A percentile compares a stretch with the other conserved stretches of the same genome.
phyloP scores from a whole-genome alignment of 2,329 filamentous ascomycete genomes.

The Fusarium sp. region DNA sequence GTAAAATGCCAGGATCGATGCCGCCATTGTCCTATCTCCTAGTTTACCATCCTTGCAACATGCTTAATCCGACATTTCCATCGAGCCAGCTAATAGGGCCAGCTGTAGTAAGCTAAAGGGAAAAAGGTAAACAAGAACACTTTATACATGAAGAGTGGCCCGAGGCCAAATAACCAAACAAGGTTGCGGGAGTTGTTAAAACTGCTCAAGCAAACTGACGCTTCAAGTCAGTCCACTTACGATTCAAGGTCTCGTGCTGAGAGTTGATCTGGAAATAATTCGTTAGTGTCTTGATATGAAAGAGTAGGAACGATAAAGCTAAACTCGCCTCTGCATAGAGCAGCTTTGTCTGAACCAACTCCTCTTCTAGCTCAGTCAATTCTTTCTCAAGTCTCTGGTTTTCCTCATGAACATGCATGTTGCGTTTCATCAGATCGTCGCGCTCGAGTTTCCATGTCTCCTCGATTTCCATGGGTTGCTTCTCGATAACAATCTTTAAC shows the following conservation, averaged over 20 bases:
- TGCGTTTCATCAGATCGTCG: conserved; percentile 90
- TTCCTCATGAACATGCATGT: conserved; percentile 93
- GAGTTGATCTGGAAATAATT: conserved; percentile 69
- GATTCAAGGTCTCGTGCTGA: conserved; percentile 76
- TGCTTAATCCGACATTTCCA: conserved; percentile 28
- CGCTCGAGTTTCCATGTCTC: conserved; percentile 83
- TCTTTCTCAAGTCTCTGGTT: conserved; percentile 90
- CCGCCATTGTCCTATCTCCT: conserved; percentile 21
- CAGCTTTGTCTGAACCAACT: conserved; percentile 94
- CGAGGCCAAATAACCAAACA: conserved; percentile 24
- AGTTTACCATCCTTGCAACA: conserved; percentile 36
- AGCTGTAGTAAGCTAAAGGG: conserved; percentile 8
- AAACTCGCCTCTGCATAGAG: conserved; percentile 89
- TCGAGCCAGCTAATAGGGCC: conserved; percentile 13
- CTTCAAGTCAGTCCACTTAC: conserved; percentile 82
- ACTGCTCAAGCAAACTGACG: conserved; percentile 61
- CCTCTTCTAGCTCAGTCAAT: conserved; percentile 89
- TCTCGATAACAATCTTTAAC: conserved; percentile 86
- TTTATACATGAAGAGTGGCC: conserved; percentile 44
- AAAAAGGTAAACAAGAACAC: conserved; percentile 30
- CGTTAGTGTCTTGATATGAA: conserved; percentile 24
- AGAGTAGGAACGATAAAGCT: neutral
- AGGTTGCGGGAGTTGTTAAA: neutral
- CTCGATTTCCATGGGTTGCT: conserved; percentile 90
- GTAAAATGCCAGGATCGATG: conserved; percentile 33